A percentile compares a stretch with the other conserved stretches of the same genome.
These are phyloP conservation scores for Fennellomyces sp. DNA, from an alignment of 371 early-diverging fungal genomes.

Conservation along the genomic window DNA sequence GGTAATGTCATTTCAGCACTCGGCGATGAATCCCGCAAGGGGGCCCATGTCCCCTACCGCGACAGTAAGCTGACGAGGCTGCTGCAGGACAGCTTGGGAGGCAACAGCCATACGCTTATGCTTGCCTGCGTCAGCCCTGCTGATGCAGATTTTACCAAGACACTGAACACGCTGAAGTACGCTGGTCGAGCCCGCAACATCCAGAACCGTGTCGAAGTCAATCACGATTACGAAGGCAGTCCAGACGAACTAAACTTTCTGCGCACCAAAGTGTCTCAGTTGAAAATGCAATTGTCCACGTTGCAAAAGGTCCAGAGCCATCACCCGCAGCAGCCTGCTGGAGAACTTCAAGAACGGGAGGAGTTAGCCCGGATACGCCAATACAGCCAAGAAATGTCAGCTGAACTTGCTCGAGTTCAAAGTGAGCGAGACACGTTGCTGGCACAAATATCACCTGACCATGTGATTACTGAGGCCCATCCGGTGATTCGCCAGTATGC, in stretches of 20 bases:
- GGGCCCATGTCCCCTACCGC: slow-evolving; percentile 87
- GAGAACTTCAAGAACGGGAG: slow-evolving; percentile 14
- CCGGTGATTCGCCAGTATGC: slow-evolving; percentile 48
- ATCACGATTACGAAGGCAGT: slow-evolving; percentile 26
- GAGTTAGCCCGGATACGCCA: slow-evolving; percentile 42
- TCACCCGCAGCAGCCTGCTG: background rate
- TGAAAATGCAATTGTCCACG: slow-evolving; percentile 55
- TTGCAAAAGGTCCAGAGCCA: slow-evolving; percentile 21
- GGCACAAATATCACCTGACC: slow-evolving; percentile 28
- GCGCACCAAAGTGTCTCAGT: slow-evolving; percentile 58
- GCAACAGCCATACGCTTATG: slow-evolving; percentile 88
- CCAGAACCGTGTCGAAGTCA: slow-evolving; percentile 67
- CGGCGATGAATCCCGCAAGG: slow-evolving; percentile 68
- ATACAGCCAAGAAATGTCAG: slow-evolving; percentile 30
- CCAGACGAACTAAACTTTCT: slow-evolving; percentile 55
- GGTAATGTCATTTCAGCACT: slow-evolving; percentile 98
- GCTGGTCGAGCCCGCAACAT: slow-evolving; percentile 87
- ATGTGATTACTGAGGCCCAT: slow-evolving; percentile 23
- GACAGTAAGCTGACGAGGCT: slow-evolving; percentile 93
- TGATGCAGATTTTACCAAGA: slow-evolving; percentile 79
- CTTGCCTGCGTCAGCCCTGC: slow-evolving; percentile 88
- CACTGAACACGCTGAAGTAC: slow-evolving; percentile 87
- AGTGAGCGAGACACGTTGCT: slow-evolving; percentile 53
- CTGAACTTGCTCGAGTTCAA: slow-evolving; percentile 42
- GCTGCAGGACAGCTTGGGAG: slow-evolving; percentile 94